A percentile compares a stretch with the other conserved stretches of the same genome.
These are phyloP conservation scores for Hygrophorus pudorinus DNA, from an alignment of 768 basidiomycete genomes.

Conservation along the genomic window DNA sequence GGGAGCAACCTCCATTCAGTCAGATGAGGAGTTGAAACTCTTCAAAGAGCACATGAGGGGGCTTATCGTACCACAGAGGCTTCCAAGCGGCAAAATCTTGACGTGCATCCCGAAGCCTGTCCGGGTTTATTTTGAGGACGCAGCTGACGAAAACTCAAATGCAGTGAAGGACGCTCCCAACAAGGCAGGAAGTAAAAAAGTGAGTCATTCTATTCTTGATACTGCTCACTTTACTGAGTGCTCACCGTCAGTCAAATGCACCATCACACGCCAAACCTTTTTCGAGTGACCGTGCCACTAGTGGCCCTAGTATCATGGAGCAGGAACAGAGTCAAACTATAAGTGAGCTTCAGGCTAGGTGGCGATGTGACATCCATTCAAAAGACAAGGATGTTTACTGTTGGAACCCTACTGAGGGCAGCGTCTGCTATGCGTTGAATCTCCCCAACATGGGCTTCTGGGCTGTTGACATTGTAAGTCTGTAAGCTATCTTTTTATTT, in stretches of 20 bases:
- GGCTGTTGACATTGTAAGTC: background rate
- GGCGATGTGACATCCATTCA: conserved; percentile 1
- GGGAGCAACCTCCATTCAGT: conserved; percentile 4
- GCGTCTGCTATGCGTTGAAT: background rate
- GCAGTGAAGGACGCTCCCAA: background rate
- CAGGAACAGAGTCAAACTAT: background rate
- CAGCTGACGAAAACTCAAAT: background rate
- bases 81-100: conserved; percentile 6
- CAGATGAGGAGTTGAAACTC: conserved; percentile 3
- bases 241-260: background rate
- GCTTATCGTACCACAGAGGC: conserved; percentile 3
- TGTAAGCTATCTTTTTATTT: background rate
- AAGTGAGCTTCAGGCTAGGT: background rate
- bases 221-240: background rate
- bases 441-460: background rate
- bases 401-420: background rate
- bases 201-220: background rate
- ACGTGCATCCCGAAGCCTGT: background rate
- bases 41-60: conserved; percentile 4
- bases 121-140: conserved; percentile 5
- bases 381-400: conserved; percentile 3
- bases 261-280: no score
- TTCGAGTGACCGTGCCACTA: background rate
- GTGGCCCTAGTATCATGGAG: background rate
- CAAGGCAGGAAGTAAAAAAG: no score